A percentile compares a stretch with the other conserved stretches of the same genome.
Conservation (phyloP, 805 yeast species). For the Kodamaea lidongshanica region DNA sequence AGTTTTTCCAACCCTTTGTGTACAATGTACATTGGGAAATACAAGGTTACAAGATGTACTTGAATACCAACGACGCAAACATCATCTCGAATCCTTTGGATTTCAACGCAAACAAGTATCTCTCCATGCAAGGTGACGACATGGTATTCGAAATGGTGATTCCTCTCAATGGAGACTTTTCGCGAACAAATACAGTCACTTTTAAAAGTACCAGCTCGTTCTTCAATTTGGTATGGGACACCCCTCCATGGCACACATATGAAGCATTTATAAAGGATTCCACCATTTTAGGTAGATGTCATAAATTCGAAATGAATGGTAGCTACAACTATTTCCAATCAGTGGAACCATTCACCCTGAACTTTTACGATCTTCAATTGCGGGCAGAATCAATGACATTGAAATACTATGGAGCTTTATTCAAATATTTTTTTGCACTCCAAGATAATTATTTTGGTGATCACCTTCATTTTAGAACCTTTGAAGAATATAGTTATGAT, state of each 20-base stretch:
- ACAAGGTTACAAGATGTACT: conserved; percentile 48
- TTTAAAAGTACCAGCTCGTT: conserved; percentile 50
- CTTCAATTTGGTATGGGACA: conserved; percentile 57
- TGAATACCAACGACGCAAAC: conserved; percentile 83
- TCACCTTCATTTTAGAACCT: conserved; percentile 70
- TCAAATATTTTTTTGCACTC: conserved; percentile 67
- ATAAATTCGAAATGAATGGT: conserved; percentile 56
- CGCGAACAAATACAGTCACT: conserved; percentile 46
- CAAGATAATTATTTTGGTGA: conserved; percentile 92
- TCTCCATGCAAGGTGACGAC: conserved; percentile 64
- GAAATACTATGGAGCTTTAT: conserved; percentile 71
- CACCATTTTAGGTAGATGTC: conserved; percentile 61
- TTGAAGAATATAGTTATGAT: conserved; percentile 64
- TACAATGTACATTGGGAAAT: conserved; percentile 60
- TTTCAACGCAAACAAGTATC: conserved; percentile 68
- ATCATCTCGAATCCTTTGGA: conserved; percentile 87
- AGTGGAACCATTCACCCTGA: conserved; percentile 61
- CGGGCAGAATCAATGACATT: conserved; percentile 61
- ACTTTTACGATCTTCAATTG: conserved; percentile 61
- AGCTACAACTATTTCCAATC: conserved; percentile 55
- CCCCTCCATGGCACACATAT: conserved; percentile 91
- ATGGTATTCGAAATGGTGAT: conserved; percentile 43
- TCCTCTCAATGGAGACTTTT: conserved; percentile 54
- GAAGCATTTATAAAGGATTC: conserved; percentile 57
- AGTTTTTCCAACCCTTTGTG: conserved; percentile 64